Evolutionary conservation across 83 land plant species (phyloP).

Genomic region (Thuja plicata): DNA sequence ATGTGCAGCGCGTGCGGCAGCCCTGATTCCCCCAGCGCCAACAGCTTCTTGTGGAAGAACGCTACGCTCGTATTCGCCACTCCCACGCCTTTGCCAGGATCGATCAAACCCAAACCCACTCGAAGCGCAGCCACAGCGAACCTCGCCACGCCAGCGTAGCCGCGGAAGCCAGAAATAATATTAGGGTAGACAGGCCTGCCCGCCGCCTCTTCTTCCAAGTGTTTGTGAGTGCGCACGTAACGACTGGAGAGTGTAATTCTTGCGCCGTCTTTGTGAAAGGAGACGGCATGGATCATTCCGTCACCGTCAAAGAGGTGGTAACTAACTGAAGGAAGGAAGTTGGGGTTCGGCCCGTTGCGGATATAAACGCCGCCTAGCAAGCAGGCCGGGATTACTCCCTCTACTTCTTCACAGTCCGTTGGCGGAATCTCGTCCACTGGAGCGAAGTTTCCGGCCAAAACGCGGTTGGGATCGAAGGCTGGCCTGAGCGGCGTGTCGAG

Average conservation of each 20-base stretch:
- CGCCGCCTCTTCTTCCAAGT: conserved; percentile 29
- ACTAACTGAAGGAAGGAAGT: conserved; percentile 32
- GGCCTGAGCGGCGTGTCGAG: conserved; percentile 42
- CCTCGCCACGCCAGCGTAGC: conserved; percentile 40
- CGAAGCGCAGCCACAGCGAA: conserved; percentile 31
- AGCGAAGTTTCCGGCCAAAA: conserved; percentile 50
- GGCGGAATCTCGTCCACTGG: conserved; percentile 66
- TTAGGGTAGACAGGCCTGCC: conserved; percentile 47
- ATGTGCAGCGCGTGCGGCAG: no score
- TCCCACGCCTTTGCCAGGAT: conserved; percentile 50
- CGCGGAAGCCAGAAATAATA: conserved; percentile 45
- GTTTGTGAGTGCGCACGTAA: conserved; percentile 54
- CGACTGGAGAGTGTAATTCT: conserved; percentile 54
- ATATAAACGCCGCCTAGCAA: conserved; percentile 51
- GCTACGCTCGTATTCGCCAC: conserved; percentile 57
- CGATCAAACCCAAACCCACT: conserved; percentile 38
- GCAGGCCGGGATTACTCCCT: conserved; percentile 43
- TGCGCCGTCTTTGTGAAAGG: conserved; percentile 1
- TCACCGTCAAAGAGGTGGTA: conserved; percentile 74
- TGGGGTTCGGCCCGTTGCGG: conserved; percentile 73
- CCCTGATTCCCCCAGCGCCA: conserved; percentile 37
- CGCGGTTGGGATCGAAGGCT: conserved; percentile 39
- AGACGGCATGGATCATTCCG: conserved; percentile 68
- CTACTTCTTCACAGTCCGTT: conserved; percentile 29
- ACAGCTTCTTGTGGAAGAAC: conserved; percentile 23